phyloP scores from a whole-genome alignment of 768 basidiomycete species.

The Boletellus emodensis region DNA sequence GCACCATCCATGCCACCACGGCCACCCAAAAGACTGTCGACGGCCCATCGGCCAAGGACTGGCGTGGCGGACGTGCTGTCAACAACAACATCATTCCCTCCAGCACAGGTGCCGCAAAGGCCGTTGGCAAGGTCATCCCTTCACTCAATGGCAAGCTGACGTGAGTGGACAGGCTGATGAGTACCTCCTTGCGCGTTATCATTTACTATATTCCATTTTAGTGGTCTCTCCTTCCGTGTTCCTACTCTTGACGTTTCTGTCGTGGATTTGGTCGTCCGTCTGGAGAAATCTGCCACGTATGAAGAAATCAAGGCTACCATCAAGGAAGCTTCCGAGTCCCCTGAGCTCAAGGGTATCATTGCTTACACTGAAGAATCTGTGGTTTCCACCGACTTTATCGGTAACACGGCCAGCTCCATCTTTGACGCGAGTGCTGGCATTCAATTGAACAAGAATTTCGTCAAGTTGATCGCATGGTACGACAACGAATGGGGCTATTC shows the following conservation, averaged over 20 bases:
- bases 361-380: constrained; percentile 92
- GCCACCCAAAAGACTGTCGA: constrained; percentile 96
- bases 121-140: constrained; percentile 98
- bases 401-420: constrained; percentile 74
- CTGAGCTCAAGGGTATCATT: constrained; percentile 63
- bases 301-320: constrained; percentile 86
- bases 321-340: constrained; percentile 71
- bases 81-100: constrained; percentile 99
- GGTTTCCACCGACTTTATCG: constrained; percentile 93
- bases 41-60: constrained; percentile 92
- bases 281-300: constrained; percentile 82
- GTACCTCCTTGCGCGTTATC: neutral
- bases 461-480: constrained; percentile 97
- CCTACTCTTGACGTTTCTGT: constrained; percentile 96
- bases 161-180: constrained; percentile 40
- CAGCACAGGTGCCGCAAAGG: constrained; percentile 98
- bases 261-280: constrained; percentile 92
- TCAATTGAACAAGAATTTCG: constrained; percentile 85
- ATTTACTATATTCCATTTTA: constrained; percentile 23
- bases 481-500: constrained; percentile 97
- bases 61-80: constrained; percentile 95
- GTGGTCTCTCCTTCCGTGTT: constrained; percentile 95
- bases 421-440: constrained; percentile 96
- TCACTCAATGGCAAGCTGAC: constrained; percentile 96
- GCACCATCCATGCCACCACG: constrained; percentile 95